Evolutionary conservation across 1,139 yeast genomes (phyloP), one percentile per base, ranked within the genome.

Genomic region (Candida anutae): DNA sequence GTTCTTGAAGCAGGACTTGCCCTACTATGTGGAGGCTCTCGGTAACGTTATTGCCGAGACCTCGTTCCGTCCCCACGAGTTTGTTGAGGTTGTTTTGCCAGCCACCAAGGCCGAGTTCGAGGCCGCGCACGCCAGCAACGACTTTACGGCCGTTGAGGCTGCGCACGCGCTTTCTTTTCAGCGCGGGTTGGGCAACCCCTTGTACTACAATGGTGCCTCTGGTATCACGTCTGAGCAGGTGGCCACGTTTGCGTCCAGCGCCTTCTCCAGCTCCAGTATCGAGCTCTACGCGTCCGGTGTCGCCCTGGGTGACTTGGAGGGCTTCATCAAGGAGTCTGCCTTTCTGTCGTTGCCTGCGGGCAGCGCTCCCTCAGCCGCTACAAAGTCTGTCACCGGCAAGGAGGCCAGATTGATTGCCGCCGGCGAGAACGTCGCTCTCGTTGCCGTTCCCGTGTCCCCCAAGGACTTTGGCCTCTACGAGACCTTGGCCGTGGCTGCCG

Each of bases 21-120:
- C 97, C 40, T 90, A 77, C 71, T 90, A 77, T 56, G 94, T 88
- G 37, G 84, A 82, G 50, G 83, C 87, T 26, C 66, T 93, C 36
- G 90, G 84, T 46, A 81, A 80, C 48, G 82, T 82, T 31, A 62
- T 87, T 40, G 61, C 79, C 48, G 69, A 74, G 56, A 74, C 94
- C 33, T 62, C 79, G 27, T 87, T 69, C 74, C 80, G 81, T 57
- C 78, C 79, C 27, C 87, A 84, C 60, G 95, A 88, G 67, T 68
- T 81, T 38, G 57, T 59, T 30, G 98, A 90, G 69, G 67, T 75
- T 40, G 95, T 84, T 23, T 59, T 75, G 37, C 97, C 97, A 41
- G 75, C 75, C 34, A 90, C 93, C 32, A 54, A 62, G 40, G 69
- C 74, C 45, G 81, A 77, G 47, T 49, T 60, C 42, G 50, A 60